A percentile compares a stretch with the other conserved stretches of the same genome.
Conservation (phyloP, 2,329 filamentous ascomycete genomes). For the Chalaropsis thielavioides region DNA sequence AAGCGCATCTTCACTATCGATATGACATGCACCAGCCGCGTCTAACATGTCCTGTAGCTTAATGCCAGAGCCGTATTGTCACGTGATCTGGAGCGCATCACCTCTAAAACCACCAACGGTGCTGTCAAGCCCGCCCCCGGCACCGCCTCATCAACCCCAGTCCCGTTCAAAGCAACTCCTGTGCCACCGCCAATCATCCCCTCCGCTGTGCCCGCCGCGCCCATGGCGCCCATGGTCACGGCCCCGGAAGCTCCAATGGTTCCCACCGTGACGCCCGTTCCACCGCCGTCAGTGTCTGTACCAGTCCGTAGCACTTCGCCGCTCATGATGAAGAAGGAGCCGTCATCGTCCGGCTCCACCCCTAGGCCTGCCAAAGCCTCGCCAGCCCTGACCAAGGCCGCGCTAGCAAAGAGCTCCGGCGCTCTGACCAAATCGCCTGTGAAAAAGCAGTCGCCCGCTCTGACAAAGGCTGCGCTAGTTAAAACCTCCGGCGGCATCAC, state of each 20-base stretch:
- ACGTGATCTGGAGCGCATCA: conserved; percentile 19
- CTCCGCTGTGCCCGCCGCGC: neutral
- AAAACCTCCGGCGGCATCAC: conserved; percentile 9
- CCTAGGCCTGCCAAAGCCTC: conserved; percentile 6
- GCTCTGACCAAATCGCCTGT: neutral
- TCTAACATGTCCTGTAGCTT: conserved; percentile 22
- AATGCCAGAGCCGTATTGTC: conserved; percentile 34
- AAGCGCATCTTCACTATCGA: neutral
- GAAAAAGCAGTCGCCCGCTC: conserved; percentile 15
- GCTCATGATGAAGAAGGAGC: conserved; percentile 15
- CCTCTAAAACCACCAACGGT: conserved; percentile 19
- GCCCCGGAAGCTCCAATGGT: conserved; percentile 15
- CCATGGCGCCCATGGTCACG: conserved; percentile 13
- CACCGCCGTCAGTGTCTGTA: neutral
- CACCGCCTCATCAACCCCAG: conserved; percentile 6
- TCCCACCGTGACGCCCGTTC: conserved; percentile 6
- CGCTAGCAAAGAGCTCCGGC: neutral
- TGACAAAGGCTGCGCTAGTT: conserved; percentile 12
- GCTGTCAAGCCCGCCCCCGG: conserved; percentile 8
- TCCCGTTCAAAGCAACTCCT: conserved; percentile 10
- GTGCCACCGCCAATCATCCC: conserved; percentile 16
- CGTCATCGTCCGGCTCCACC: conserved; percentile 2
- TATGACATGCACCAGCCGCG: neutral
- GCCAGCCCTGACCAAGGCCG: conserved; percentile 10
- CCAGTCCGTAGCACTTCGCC: conserved; percentile 10